Conservation (phyloP, 495 filamentous ascomycete species). For the Pseudotulostoma volvatum region DNA sequence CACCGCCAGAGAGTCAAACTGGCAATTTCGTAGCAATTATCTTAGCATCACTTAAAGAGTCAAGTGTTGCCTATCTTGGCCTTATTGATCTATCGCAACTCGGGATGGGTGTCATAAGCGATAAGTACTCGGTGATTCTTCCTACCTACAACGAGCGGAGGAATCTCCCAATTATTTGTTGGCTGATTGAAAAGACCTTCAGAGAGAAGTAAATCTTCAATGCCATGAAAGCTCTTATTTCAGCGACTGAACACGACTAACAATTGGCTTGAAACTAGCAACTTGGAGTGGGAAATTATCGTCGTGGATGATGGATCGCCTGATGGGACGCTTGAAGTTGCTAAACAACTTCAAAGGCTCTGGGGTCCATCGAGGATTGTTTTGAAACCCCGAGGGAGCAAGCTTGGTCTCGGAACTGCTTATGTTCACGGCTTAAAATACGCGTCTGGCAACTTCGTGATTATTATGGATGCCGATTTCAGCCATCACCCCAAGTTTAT, state of each 20-base stretch:
- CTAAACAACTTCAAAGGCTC: constrained; percentile 70
- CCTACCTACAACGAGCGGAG: constrained; percentile 96
- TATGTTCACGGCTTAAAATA: constrained; percentile 90
- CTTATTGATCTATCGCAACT: constrained; percentile 1
- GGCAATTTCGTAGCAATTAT: no score
- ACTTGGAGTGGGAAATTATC: constrained; percentile 93
- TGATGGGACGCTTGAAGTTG: constrained; percentile 82
- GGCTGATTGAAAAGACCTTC: constrained; percentile 84
- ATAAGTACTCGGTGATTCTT: constrained; percentile 87
- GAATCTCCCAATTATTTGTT: constrained; percentile 90
- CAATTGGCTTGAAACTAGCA: constrained; percentile 29
- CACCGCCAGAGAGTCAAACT: no score
- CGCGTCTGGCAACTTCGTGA: constrained; percentile 77
- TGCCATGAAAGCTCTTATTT: background rate
- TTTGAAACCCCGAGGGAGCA: constrained; percentile 74
- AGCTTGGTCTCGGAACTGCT: constrained; percentile 90
- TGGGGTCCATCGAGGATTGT: constrained; percentile 61
- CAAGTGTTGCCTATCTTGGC: no score
- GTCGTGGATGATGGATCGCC: constrained; percentile 97
- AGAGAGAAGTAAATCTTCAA: constrained; percentile 42
- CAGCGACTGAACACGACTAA: background rate
- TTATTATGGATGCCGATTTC: constrained; percentile 99
- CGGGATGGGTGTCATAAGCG: constrained; percentile 35
- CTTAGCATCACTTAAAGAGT: no score
- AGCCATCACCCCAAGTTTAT: constrained; percentile 97